Conservation (phyloP, 129 eudicot genomes). For the Saposhnikovia divaricata region DNA sequence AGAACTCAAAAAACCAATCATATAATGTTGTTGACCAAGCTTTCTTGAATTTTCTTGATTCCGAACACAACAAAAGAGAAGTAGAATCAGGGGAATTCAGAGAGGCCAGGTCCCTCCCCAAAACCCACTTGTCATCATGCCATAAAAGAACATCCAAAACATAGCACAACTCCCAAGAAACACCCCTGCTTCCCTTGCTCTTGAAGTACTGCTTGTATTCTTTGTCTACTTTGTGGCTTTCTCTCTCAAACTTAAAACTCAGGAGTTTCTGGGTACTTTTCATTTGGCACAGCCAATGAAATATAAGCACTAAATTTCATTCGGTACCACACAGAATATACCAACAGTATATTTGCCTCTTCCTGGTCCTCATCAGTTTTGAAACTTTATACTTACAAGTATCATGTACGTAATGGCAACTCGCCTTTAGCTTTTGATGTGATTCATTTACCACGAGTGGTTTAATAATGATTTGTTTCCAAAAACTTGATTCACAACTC, state of each 20-base stretch:
- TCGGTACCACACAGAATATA: constrained; percentile 17
- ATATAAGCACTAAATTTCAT: neutral
- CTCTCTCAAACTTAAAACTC: neutral
- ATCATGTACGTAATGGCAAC: neutral
- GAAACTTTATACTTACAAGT: neutral
- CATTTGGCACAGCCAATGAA: neutral
- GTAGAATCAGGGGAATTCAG: constrained; percentile 35
- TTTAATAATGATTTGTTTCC: too few species aligned
- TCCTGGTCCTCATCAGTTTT: neutral
- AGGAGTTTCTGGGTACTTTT: neutral
- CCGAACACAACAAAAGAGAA: constrained; percentile 1
- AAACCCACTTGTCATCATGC: constrained; percentile 47
- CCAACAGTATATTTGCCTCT: constrained; percentile 24
- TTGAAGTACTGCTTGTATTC: neutral
- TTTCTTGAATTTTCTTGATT: constrained; percentile 3
- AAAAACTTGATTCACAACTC: too few species aligned
- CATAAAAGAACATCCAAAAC: constrained; percentile 39
- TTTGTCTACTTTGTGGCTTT: neutral
- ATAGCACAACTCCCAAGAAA: constrained; percentile 25
- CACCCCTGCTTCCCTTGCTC: neutral
- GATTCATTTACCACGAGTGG: neutral
- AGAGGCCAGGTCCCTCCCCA: constrained; percentile 69
- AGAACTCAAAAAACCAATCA: neutral
- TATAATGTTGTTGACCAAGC: neutral
- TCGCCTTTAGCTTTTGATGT: neutral